Conservation (phyloP, 2,329 filamentous ascomycete genomes). For the Diaporthe amygdali region DNA sequence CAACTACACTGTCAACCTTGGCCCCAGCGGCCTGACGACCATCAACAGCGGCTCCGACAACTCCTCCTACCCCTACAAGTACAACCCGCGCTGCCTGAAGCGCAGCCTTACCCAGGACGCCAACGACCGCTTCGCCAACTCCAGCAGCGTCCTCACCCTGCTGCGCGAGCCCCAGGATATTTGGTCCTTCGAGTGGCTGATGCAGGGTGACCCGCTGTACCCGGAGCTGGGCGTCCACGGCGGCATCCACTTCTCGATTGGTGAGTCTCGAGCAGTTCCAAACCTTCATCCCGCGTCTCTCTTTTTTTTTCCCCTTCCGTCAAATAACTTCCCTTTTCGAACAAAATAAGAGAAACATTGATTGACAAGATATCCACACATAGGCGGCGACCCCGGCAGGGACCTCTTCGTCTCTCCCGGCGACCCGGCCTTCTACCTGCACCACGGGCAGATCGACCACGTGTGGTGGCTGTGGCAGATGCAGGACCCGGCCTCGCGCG, state of each 20-base stretch:
- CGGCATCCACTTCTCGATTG: conserved; percentile 37
- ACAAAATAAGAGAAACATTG: not conserved
- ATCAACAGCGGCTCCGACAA: conserved; percentile 32
- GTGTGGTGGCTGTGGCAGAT: conserved; percentile 43
- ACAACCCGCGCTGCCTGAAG: conserved; percentile 46
- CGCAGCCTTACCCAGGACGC: conserved; percentile 36
- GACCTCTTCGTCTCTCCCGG: conserved; percentile 38
- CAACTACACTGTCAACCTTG: conserved; percentile 42
- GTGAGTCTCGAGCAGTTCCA: no score
- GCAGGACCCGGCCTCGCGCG: conserved; percentile 36
- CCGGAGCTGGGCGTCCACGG: conserved; percentile 35
- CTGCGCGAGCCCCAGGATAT: conserved; percentile 13
- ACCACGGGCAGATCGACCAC: conserved; percentile 38
- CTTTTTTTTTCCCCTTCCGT: not conserved
- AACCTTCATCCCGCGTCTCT: not conserved
- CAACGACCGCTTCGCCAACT: conserved; percentile 11
- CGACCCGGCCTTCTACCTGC: conserved; percentile 41
- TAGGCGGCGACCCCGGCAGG: conserved; percentile 4
- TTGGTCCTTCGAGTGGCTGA: conserved; percentile 41
- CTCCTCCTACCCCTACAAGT: conserved; percentile 34
- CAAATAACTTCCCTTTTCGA: no score
- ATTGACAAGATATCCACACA: not conserved
- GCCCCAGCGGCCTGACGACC: conserved; percentile 37
- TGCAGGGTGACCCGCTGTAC: conserved; percentile 30
- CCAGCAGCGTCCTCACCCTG: not conserved